Conservation (phyloP, 768 basidiomycete genomes). For the Tulasnella sp. region DNA sequence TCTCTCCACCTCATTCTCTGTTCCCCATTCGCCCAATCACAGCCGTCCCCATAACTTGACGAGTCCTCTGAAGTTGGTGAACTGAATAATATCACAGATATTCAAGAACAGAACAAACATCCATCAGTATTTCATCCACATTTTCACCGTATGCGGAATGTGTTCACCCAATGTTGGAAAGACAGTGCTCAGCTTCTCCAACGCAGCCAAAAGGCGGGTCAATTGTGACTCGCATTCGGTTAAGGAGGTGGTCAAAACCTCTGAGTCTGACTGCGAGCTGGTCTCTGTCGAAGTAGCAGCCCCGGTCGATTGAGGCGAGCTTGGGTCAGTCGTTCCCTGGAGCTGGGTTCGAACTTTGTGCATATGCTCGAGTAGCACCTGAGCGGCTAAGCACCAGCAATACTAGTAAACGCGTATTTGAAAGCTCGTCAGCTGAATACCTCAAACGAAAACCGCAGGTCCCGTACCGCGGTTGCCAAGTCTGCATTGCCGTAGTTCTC, state of each 20-base stretch:
- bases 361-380: constrained; percentile 14
- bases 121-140: neutral
- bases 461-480: neutral
- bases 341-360: neutral
- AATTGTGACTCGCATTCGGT: constrained; percentile 19
- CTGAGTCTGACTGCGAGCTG: neutral
- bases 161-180: constrained; percentile 9
- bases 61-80: neutral
- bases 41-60: neutral
- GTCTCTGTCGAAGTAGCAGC: neutral
- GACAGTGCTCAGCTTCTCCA: constrained; percentile 21
- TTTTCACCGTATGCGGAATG: neutral
- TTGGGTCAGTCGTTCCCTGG: neutral
- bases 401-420: neutral
- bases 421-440: neutral
- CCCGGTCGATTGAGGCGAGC: too few species aligned
- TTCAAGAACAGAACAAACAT: neutral
- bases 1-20: neutral
- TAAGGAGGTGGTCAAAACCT: neutral
- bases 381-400: constrained; percentile 26
- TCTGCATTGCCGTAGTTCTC: constrained; percentile 8
- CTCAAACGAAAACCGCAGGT: neutral
- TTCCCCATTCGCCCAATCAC: neutral
- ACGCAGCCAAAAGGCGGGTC: constrained; percentile 2
- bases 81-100: neutral